phyloP scores from a whole-genome alignment of 768 basidiomycete genomes.

The Boletus coccyginus region DNA sequence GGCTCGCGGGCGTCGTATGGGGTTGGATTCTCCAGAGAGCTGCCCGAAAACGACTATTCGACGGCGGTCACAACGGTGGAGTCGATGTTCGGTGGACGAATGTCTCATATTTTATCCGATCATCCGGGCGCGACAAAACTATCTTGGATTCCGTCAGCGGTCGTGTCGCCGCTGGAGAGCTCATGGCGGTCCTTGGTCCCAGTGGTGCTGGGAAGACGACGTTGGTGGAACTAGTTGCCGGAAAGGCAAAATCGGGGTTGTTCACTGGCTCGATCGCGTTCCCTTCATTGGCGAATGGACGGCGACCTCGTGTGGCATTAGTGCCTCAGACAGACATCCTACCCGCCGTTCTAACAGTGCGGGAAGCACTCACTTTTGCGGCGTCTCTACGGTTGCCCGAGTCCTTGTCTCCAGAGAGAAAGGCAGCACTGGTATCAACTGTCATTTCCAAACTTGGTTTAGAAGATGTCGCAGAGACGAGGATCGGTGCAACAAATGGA shows the following conservation, averaged over 20 bases:
- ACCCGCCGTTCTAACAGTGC: conserved; percentile 74
- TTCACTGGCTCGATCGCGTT: conserved; percentile 65
- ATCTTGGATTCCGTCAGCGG: conserved; percentile 74
- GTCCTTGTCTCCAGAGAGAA: conserved; percentile 56
- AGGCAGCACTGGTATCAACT: conserved; percentile 61
- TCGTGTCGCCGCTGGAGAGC: conserved; percentile 68
- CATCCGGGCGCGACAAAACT: conserved; percentile 41
- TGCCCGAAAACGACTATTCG: conserved; percentile 48
- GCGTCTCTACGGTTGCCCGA: conserved; percentile 84
- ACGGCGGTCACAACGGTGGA: conserved; percentile 45
- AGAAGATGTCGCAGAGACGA: conserved; percentile 58
- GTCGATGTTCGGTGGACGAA: conserved; percentile 66
- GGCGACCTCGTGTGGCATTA: conserved; percentile 66
- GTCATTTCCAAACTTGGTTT: conserved; percentile 82
- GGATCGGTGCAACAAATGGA: conserved; percentile 65
- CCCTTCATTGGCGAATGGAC: conserved; percentile 34
- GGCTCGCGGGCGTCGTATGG: conserved; percentile 56
- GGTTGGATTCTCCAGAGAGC: conserved; percentile 61
- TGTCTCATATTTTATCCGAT: conserved; percentile 63
- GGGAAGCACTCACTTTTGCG: conserved; percentile 81
- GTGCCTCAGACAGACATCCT: conserved; percentile 87
- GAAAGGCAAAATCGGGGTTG: conserved; percentile 73
- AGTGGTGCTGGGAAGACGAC: conserved; percentile 94
- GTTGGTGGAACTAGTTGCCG: conserved; percentile 85
- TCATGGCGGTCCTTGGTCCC: conserved; percentile 92